Conservation (phyloP, 108 stramenopile genomes). For the Conticribra guillardii region DNA sequence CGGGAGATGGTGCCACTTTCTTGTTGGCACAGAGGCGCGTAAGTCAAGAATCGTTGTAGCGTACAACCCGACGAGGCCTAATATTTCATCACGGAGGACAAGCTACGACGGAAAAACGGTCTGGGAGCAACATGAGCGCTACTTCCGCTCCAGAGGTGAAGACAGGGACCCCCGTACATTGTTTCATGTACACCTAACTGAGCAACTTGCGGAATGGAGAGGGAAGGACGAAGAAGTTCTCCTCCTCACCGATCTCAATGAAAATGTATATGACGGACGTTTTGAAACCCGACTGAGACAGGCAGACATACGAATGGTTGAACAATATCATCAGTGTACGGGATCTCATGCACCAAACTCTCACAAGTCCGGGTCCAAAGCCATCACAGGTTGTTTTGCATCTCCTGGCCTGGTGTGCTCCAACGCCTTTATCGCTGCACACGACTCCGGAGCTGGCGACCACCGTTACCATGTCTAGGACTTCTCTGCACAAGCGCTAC, state of each 20-base stretch:
- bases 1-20: background rate
- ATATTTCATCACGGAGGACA: too few species aligned
- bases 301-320: background rate
- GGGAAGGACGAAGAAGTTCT: background rate
- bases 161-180: background rate
- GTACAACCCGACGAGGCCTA: background rate
- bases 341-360: too few species aligned
- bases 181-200: background rate
- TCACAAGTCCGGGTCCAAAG: too few species aligned
- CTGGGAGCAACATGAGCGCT: conserved; percentile 4
- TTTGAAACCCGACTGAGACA: background rate
- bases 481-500: conserved; percentile 2
- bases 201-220: background rate
- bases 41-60: background rate
- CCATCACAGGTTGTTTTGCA: conserved; percentile 8
- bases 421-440: background rate
- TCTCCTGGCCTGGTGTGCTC: background rate
- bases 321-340: too few species aligned
- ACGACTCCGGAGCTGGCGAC: conserved; percentile 22
- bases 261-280: background rate
- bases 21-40: background rate
- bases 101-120: background rate
- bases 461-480: conserved; percentile 22
- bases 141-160: background rate
- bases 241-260: conserved; percentile 5